Conservation (phyloP, 768 basidiomycete species). For the Neoboletus brunneissimus region DNA sequence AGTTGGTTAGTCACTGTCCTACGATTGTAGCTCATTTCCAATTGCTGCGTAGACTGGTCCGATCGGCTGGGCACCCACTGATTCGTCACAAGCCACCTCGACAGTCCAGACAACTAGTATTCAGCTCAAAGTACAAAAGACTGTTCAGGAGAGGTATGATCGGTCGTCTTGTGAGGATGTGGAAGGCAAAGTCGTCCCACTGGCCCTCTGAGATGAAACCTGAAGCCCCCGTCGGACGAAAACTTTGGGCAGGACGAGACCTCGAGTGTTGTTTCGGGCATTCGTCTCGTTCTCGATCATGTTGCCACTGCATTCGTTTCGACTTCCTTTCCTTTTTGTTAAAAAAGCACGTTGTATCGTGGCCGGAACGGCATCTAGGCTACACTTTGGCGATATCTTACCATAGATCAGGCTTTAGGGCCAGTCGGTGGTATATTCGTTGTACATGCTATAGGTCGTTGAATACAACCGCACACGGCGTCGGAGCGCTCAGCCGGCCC, state of each 20-base stretch:
- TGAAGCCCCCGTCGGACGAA: too few species aligned
- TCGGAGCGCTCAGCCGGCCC: too few species aligned
- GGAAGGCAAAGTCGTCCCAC: neutral
- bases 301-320: too few species aligned
- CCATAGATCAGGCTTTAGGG: too few species aligned
- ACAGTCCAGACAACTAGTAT: neutral
- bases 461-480: neutral
- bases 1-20: neutral
- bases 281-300: too few species aligned
- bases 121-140: neutral
- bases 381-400: neutral
- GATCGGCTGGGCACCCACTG: neutral
- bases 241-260: too few species aligned
- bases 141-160: neutral
- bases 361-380: neutral
- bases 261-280: neutral
- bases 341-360: neutral
- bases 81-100: too few species aligned
- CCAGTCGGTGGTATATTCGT: neutral
- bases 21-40: neutral
- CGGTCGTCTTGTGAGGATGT: neutral
- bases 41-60: neutral
- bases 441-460: neutral
- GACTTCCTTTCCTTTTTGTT: too few species aligned
- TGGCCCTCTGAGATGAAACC: neutral